Base-by-base conservation (phyloP, 306 rosid genomes). In the Medicago truncatula region DNA sequence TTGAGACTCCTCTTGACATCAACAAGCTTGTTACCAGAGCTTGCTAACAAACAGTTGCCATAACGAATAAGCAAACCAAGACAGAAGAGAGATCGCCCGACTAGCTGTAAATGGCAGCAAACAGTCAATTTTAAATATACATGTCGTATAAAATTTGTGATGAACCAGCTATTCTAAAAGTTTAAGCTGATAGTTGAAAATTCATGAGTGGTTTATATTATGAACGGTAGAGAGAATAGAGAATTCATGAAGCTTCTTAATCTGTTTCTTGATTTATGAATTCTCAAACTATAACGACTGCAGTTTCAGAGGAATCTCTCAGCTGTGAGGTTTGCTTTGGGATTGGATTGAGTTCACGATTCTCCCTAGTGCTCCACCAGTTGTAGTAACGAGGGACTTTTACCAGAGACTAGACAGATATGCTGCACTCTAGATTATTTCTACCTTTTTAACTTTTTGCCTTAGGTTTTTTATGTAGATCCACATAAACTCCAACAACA, bases 31-130 rank as follows among this genome's bases (percentile, higher is more conserved):
- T 80, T 80, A 82, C 74, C 75, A 67, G 96, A 79, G 82, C 80
- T 84, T 49, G 81, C 70, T 71, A 91, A 79, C 85, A 95, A 86
- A 64, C 83, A 68, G 74, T 85, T 87, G 47, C 99, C 99, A 67
- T 92, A 95, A 8, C 99, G 99, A 81, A 95, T 88, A 71, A 95
- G 99, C 72, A 78, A 84, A 71, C 99, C 99, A 34, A 95, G 88
- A 81, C 97, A 92, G 81, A 92, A 95, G 78, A 95, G 97, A 67
- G 99, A 95, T 38, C 99, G 89, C 53, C 92, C 97, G 10, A 88
- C 91, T 69, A 59, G 90, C 99, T 95, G 96, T 57, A 83, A 77
- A 82, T 16, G 61, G 61, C 61, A 80, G 76, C 78, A 66, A 80
- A 56, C 71, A 79, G 72, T 52, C 74, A 79, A 62, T 40, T 76